Evolutionary conservation across 176 grass and related monocot species (phyloP), one percentile per base, ranked within the genome.

Genomic region (Ensete ventricosum): DNA sequence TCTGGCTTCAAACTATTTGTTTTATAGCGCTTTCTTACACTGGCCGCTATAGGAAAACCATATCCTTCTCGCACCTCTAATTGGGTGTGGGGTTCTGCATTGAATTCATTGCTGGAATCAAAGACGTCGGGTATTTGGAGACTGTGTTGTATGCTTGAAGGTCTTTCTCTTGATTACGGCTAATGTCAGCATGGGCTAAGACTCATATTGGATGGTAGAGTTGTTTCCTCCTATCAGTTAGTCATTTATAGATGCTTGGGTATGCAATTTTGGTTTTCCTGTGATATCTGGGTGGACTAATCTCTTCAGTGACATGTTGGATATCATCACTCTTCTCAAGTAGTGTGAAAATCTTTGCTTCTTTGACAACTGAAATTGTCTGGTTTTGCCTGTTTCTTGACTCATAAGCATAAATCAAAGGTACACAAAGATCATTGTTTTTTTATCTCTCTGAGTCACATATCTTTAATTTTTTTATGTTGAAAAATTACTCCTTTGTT

Each of bases 41-140:
- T 85, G 83, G 83, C 83, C 58, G 73, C 83, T 81, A 53, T 80
- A 76, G 75, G 72, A 67, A 79, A 49, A 23, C 27, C 53, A 67
- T 72, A 71, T 55, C 54, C 83, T 57, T 85, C 72, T 81, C 72
- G 43, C 77, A 80, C 76, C 76, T 82, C 54, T 75, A 25, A 51
- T 82, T 87, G 90, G 90, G 87, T 92, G 90, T 87, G 87, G 87
- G 80, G 59, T 75, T 87, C 73, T 77, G 81, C 29, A 25, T 21
- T 89, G 66, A 82, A 58, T 55, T 78, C 78, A 60, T 81, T 87
- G 71, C 73, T 83, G 84, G 90, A 80, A 69, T 78, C 84, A 73
- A 92, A 60, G 53, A 73, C 82, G n/a, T 84, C 77, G 53, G 78
- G 84, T 71, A 76, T 71, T 80, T 90, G 79, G 81, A 84, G 78